Base-by-base conservation (phyloP, 305 asterid genomes). In the Fraxinus greggii region DNA sequence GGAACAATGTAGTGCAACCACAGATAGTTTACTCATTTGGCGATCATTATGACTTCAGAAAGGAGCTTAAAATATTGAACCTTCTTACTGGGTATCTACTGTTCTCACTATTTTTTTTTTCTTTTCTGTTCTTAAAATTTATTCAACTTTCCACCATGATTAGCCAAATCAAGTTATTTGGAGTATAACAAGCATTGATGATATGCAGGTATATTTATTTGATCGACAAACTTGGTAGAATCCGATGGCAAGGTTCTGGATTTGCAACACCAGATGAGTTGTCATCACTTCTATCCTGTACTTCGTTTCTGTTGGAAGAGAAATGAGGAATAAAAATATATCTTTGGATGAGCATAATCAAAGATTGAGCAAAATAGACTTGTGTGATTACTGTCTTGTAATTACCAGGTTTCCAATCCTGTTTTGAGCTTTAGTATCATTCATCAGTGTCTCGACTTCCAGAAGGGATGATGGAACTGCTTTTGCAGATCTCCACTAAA, bases 221-320 rank as follows among this genome's bases (percentile, higher is more conserved):
- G 86, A 82, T 96, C 8, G 99, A 96, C 88, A 90, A 90, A 75
- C 88, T 81, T 51, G 99, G 98, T 79, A 90, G 97, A 87, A 85
- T 95, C 79, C 86, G 99, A 80, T 95, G 99, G 99, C 98, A 92
- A 81, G 97, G 95, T 78, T 88, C 35, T 82, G 99, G 99, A 72
- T 32, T 61, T 73, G 98, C 98, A 32, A 87, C 96, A 24, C 88
- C 86, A 70, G 98, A 92, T 31, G 98, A 96, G 89, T 24, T 93
- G 81, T 79, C 88, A 2, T 93, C 97, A 3, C 93, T 96, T 45
- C 59, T 91, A 79, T 85, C 90, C 51, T 92, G 97, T 86, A 86
- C 99, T 42, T 84, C 96, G 54, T 77, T 83, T 80, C 81, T 92
- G 85, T 89, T 94, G 82, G 88, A 90, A 78, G 95, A 86, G 87